Conservation (phyloP, 345 rosid species). For the Leavenworthia alabamica region DNA sequence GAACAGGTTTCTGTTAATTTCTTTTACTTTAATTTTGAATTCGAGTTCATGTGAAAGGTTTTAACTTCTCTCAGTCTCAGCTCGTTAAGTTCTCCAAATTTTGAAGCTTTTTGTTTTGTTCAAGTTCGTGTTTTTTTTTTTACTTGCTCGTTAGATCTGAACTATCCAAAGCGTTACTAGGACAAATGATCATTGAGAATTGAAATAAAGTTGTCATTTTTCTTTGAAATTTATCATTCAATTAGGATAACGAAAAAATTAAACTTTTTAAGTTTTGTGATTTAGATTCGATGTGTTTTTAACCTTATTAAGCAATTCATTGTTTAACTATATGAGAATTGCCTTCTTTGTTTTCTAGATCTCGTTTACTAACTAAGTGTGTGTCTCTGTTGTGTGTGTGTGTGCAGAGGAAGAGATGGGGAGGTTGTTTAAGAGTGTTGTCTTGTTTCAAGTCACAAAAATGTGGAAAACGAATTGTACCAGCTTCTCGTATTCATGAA, state of each 20-base stretch:
- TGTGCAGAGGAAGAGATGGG: conserved; percentile 85
- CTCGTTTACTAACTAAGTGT: neutral
- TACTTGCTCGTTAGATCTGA: conserved; percentile 20
- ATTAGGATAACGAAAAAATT: neutral
- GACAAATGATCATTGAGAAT: neutral
- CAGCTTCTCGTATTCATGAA: conserved; percentile 81
- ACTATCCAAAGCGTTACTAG: neutral
- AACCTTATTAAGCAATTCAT: neutral
- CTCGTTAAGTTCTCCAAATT: neutral
- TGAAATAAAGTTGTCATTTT: neutral
- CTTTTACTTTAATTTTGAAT: neutral
- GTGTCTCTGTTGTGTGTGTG: neutral
- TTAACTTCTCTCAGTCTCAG: neutral
- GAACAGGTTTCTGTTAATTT: conserved; percentile 46
- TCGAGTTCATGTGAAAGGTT: neutral
- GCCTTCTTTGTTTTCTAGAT: neutral
- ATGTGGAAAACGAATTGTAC: conserved; percentile 88
- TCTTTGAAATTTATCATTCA: neutral
- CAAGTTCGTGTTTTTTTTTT: neutral
- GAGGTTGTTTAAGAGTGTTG: conserved; percentile 76
- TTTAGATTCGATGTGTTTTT: conserved; percentile 15
- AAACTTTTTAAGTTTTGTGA: neutral
- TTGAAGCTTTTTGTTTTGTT: neutral
- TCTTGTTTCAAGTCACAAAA: conserved; percentile 77
- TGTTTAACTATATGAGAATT: neutral